Base-by-base conservation (phyloP, 495 filamentous ascomycete species). In the Penicillium pancosmium region DNA sequence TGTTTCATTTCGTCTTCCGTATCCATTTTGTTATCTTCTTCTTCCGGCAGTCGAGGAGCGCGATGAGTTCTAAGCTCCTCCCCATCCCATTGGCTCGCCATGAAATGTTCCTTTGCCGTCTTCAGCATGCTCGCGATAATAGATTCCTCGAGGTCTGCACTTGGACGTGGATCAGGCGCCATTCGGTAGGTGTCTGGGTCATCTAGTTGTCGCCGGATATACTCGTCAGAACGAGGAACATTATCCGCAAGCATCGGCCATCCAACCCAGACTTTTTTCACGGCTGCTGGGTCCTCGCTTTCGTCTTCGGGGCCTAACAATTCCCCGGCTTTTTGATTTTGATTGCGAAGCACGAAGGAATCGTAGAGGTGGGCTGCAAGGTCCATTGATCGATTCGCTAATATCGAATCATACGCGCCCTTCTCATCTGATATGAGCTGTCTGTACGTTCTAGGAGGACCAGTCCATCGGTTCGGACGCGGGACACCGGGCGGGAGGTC, bases 341-440 rank as follows among this genome's bases (percentile, higher is more conserved):
- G 69, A 13, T 70, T 72, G 64, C 86, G 88, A 46, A 91, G 69
- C 31, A 75, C 78, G 72, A 85, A 85, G 0, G 87, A 80, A 70
- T 92, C 91, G 69, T 89, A 94, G 21, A 96, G 71, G 78, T 95
- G 91, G 31, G 86, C 72, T 1, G 81, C 76, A n/a, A 95, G 75
- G 59, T 96, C 86, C 57, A 79, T 73, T 25, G 83, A 80, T 15
- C 79, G 71, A 31, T 81, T 65, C 10, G 83, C 74, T 36, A 87
- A 77, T 9, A 93, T 70, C 21, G 83, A 81, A 3, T 80, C 66
- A n/a, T 79, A 79, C 2, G 86, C 73, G 16, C 76, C 69, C 7
- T 86, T 76, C 44, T 93, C 91, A 3, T 78, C 62, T 15, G 70
- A 73, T 11, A 87, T 93, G 53, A 82, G 71, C 2, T 64, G 65